Evolutionary conservation across 163 green algal species (phyloP).

Genomic region (Scenedesmus sp.): DNA sequence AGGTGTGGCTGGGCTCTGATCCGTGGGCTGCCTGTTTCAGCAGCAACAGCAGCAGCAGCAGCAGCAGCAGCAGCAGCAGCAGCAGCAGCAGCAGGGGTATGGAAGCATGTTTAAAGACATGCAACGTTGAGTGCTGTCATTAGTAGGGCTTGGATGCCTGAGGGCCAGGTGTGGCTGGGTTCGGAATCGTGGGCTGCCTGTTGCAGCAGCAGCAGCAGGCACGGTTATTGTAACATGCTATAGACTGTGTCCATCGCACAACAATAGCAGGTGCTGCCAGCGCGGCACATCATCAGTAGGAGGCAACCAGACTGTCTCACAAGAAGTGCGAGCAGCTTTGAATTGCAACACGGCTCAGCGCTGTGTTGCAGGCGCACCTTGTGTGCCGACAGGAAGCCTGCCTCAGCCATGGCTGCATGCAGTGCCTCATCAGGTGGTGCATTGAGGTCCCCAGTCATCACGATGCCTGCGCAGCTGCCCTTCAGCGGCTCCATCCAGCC

Average conservation of each 20-base stretch:
- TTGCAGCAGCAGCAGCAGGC: too few relatives aligned
- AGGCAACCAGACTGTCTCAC: too few relatives aligned
- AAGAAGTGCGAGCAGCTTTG: too few relatives aligned
- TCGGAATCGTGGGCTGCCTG: too few relatives aligned
- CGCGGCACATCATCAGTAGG: too few relatives aligned
- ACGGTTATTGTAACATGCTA: too few relatives aligned
- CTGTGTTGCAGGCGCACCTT: not conserved
- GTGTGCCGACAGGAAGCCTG: constrained; percentile 57
- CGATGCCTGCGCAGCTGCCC: constrained; percentile 49
- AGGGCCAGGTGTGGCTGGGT: too few relatives aligned
- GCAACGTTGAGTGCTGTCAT: too few relatives aligned
- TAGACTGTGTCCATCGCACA: too few relatives aligned
- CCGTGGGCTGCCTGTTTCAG: not conserved
- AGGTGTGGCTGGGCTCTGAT: not conserved
- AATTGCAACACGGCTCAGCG: not conserved
- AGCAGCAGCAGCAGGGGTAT: not conserved
- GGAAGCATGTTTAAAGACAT: not conserved
- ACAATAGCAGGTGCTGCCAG: too few relatives aligned
- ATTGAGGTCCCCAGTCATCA: constrained; percentile 69
- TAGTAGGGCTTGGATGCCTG: too few relatives aligned
- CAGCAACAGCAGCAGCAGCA: not conserved
- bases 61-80: not conserved
- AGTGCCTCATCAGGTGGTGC: constrained; percentile 54
- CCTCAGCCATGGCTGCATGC: constrained; percentile 42
- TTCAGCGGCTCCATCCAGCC: constrained; percentile 59